phyloP scores from a whole-genome alignment of 805 yeast genomes.

The Kodamaea neixiangensis region DNA sequence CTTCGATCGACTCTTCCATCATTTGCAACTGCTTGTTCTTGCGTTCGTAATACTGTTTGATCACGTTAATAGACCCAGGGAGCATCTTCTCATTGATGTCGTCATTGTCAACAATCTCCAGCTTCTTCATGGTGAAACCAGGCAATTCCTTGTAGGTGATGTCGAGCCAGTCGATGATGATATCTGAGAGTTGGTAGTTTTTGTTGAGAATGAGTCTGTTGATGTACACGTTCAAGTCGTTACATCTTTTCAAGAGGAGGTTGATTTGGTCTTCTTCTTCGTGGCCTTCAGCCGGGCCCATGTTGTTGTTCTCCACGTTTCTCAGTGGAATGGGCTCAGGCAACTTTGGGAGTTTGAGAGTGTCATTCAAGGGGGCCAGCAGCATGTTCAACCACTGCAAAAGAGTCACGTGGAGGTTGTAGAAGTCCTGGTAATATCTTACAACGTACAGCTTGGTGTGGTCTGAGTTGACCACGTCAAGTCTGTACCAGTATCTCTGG shows the following conservation, averaged over 20 bases:
- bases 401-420: slow-evolving; percentile 43
- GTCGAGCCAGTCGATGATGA: slow-evolving; percentile 33
- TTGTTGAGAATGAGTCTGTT: slow-evolving; percentile 31
- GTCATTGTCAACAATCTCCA: slow-evolving; percentile 17
- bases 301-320: slow-evolving; percentile 18
- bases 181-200: slow-evolving; percentile 27
- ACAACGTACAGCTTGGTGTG: slow-evolving; percentile 42
- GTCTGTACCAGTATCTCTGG: slow-evolving; percentile 54
- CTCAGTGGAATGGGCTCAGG: slow-evolving; percentile 50
- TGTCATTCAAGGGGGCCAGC: slow-evolving; percentile 7
- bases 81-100: slow-evolving; percentile 23
- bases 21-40: slow-evolving; percentile 1
- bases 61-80: slow-evolving; percentile 20
- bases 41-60: slow-evolving; percentile 11
- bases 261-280: slow-evolving; percentile 16
- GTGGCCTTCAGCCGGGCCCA: slow-evolving; percentile 5
- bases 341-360: slow-evolving; percentile 36
- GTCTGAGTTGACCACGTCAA: slow-evolving; percentile 40
- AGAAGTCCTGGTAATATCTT: slow-evolving; percentile 54
- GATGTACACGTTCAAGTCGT: slow-evolving; percentile 42
- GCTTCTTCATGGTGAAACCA: slow-evolving; percentile 16
- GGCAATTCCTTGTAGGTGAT: slow-evolving; percentile 26
- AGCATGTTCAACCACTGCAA: slow-evolving; percentile 21
- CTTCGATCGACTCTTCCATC: slow-evolving; percentile 6
- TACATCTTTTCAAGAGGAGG: slow-evolving; percentile 38